These are phyloP conservation scores for Recurvomyces mirabilis DNA, from an alignment of 495 filamentous ascomycete species.

Conservation along the genomic window DNA sequence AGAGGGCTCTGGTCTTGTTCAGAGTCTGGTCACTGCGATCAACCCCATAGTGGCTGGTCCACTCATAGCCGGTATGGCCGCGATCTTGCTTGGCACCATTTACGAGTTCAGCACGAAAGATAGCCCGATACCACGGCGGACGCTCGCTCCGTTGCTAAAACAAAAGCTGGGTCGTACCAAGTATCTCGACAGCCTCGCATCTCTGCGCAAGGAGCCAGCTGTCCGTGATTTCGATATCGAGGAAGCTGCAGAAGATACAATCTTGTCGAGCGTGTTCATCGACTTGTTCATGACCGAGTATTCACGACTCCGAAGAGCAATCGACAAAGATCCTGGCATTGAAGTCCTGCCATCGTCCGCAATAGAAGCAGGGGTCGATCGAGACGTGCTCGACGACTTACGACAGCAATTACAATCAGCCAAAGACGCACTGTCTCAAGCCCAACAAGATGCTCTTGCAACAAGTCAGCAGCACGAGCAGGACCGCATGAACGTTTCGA, in stretches of 20 bases:
- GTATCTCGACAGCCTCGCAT: slow-evolving; percentile 75
- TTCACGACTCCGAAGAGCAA: slow-evolving; percentile 68
- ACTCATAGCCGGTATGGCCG: slow-evolving; percentile 73
- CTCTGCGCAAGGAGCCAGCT: slow-evolving; percentile 66
- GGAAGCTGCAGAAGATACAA: slow-evolving; percentile 23
- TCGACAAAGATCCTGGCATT: slow-evolving; percentile 81
- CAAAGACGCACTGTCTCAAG: slow-evolving; percentile 52
- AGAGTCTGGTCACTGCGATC: slow-evolving; percentile 34
- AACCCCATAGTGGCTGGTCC: slow-evolving; percentile 48
- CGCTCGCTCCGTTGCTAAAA: slow-evolving; percentile 68
- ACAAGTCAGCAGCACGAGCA: slow-evolving; percentile 51
- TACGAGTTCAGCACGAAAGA: slow-evolving; percentile 98
- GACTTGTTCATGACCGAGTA: slow-evolving; percentile 96
- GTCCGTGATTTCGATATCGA: slow-evolving; percentile 88
- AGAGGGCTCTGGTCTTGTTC: slow-evolving; percentile 83
- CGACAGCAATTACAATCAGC: slow-evolving; percentile 66
- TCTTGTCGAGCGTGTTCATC: slow-evolving; percentile 75
- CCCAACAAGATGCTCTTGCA: slow-evolving; percentile 54
- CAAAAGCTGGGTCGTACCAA: slow-evolving; percentile 74
- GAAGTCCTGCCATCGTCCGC: slow-evolving; percentile 54
- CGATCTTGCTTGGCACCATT: slow-evolving; percentile 71
- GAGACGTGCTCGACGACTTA: slow-evolving; percentile 58
- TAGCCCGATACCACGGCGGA: slow-evolving; percentile 75
- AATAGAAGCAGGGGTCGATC: slow-evolving; percentile 30
- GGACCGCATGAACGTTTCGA: slow-evolving; percentile 68